Evolutionary conservation across 2,329 filamentous ascomycete species (phyloP).

Genomic region (Malbranchea cinnamomea): DNA sequence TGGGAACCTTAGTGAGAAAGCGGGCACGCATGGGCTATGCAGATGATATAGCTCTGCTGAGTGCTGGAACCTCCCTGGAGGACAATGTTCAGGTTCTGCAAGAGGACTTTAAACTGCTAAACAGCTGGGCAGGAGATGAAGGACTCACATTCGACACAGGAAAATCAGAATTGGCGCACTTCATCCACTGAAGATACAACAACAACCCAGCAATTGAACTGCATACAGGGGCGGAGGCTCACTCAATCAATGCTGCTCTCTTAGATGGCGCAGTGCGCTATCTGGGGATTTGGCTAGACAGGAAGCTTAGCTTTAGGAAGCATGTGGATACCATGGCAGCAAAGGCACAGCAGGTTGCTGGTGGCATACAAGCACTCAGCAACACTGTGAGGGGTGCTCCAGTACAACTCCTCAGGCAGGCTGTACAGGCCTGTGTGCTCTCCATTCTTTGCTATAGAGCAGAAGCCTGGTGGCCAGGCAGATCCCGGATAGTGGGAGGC

Average conservation of each 20-base stretch:
- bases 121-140: neutral
- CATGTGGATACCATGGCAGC: conserved; percentile 10
- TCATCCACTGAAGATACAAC: neutral
- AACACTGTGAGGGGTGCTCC: conserved; percentile 4
- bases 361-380: conserved; percentile 2
- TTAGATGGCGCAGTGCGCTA: conserved; percentile 8
- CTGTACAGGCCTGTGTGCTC: conserved; percentile 4
- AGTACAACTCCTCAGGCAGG: neutral
- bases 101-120: conserved; percentile 1
- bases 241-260: neutral
- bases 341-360: conserved; percentile 8
- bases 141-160: conserved; percentile 1
- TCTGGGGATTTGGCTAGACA: conserved; percentile 13
- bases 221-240: neutral
- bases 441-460: conserved; percentile 4
- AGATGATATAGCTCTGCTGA: conserved; percentile 2
- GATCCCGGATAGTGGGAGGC: neutral
- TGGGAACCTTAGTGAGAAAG: neutral
- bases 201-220: neutral
- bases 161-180: conserved; percentile 1
- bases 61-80: neutral
- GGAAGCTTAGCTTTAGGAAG: conserved; percentile 8
- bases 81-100: conserved; percentile 1
- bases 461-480: conserved; percentile 7
- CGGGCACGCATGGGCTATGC: neutral